phyloP scores from a whole-genome alignment of 192 early-diverging fungal genomes.

The Linnemannia zychae region DNA sequence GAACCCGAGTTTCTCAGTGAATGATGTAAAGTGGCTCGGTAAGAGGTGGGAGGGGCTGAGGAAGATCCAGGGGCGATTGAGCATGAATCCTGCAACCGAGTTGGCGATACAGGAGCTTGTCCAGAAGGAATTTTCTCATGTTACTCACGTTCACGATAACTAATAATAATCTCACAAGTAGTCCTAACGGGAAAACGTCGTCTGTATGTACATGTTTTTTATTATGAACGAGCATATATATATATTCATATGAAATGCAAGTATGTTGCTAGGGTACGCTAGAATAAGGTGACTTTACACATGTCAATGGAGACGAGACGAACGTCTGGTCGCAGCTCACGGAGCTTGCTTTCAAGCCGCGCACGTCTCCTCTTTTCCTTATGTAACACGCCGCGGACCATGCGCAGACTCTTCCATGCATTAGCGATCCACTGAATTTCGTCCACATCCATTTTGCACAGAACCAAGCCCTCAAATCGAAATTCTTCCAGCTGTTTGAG shows the following conservation, averaged over 20 bases:
- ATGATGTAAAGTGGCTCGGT: not conserved
- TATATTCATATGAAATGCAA: not conserved
- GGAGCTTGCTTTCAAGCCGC: slow-evolving; percentile 2
- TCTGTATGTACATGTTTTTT: not conserved
- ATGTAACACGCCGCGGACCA: slow-evolving; percentile 1
- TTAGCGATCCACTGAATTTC: slow-evolving; percentile 8
- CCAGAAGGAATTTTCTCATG: not conserved
- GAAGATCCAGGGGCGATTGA: not conserved
- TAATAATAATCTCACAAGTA: not conserved
- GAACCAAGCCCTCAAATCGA: not conserved
- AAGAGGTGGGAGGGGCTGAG: not conserved
- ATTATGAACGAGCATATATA: not conserved
- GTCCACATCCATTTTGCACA: slow-evolving; percentile 5
- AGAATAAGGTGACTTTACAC: slow-evolving; percentile 1
- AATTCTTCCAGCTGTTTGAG: not conserved
- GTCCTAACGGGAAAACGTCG: not conserved
- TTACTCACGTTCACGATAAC: not conserved
- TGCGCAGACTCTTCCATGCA: slow-evolving; percentile 7
- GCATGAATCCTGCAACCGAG: not conserved
- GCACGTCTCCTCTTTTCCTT: slow-evolving; percentile 4
- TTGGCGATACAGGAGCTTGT: not conserved
- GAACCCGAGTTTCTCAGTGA: not conserved
- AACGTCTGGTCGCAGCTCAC: not conserved
- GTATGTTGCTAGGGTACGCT: not conserved
- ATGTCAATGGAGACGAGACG: slow-evolving; percentile 8